Conservation (phyloP, 2,329 filamentous ascomycete genomes). For the Ophiostoma himal-ulmi region DNA sequence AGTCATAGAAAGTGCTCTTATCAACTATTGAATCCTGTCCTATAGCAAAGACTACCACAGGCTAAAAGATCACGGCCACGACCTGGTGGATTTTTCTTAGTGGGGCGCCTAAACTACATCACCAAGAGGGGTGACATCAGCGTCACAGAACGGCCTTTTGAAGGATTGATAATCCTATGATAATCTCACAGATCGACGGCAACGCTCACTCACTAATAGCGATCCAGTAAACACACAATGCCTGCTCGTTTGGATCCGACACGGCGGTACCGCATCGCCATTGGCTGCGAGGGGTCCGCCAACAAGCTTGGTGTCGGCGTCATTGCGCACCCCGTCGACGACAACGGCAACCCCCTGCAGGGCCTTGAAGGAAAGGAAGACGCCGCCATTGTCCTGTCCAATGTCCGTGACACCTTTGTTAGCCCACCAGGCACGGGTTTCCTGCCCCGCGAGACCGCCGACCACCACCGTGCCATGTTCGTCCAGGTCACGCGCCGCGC, state of each 20-base stretch:
- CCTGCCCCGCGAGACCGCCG: constrained; percentile 90
- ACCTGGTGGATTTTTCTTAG: constrained; percentile 1
- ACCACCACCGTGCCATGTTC: constrained; percentile 84
- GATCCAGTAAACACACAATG: not conserved
- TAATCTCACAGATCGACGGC: not conserved
- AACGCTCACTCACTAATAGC: not conserved
- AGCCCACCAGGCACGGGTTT: constrained; percentile 91
- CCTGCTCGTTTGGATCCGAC: constrained; percentile 21
- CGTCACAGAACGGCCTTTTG: not conserved
- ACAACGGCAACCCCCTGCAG: constrained; percentile 17
- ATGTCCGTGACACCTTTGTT: constrained; percentile 88
- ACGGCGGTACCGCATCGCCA: constrained; percentile 45
- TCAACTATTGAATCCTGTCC: not conserved
- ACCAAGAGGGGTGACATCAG: constrained; percentile 10
- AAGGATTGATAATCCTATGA: not conserved
- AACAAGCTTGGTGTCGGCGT: constrained; percentile 96
- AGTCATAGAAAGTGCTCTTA: not conserved
- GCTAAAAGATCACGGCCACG: not conserved
- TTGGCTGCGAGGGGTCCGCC: constrained; percentile 79
- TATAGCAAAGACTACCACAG: not conserved
- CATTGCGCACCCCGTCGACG: constrained; percentile 62
- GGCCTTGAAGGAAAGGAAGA: constrained; percentile 35
- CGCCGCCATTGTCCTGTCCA: constrained; percentile 70
- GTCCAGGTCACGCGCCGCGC: constrained; percentile 74
- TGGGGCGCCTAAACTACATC: constrained; percentile 8